Evolutionary conservation across 371 early-diverging fungal genomes (phyloP), one percentile per base, ranked within the genome.

Genomic region (Batkoa obscura): DNA sequence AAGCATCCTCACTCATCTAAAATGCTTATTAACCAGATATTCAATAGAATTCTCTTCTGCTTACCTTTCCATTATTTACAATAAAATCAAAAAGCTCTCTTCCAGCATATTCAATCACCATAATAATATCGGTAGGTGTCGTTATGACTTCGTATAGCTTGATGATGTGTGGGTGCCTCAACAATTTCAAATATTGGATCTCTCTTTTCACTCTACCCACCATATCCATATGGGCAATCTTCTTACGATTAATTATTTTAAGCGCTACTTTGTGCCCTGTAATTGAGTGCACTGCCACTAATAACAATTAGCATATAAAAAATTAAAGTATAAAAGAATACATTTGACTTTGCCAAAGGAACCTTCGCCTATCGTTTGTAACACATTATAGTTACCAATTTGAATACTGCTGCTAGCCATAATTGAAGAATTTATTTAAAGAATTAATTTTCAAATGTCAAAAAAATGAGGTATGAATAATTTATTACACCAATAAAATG

Each of bases 141-240:
- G 88, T 83, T 49, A 98, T 94, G 46, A 98, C 97, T 69, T 98
- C 99, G 67, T 94, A 87, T 74, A 99, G 75, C 70, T 96, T 91
- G 66, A 98, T 96, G 59, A 98, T 95, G 69, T 98, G 98, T 36
- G 94, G 90, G 67, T 97, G 96, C 46, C 90, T 77, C 50, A 99
- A 75, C 56, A 88, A 70, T 64, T 90, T 93, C 43, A 98, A 72
- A 62, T 94, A 94, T 59, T 89, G 89, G 63, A 98, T 90, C 75
- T 99, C 99, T 58, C 99, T 83, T 62, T 92, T 89, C 23, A 96
- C 84, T 43, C 97, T 72, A 12, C 84, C 85, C 30, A 85, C 80
- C 92, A 94, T 88, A 64, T 94, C 90, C 78, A 86, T 78, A 62
- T 81, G 86, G 10, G 86, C 84, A 33, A 96, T 86, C 65, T 84